Evolutionary conservation across 371 early-diverging fungal species (phyloP), one percentile per base, ranked within the genome.

Genomic region (Mortierella sp.): DNA sequence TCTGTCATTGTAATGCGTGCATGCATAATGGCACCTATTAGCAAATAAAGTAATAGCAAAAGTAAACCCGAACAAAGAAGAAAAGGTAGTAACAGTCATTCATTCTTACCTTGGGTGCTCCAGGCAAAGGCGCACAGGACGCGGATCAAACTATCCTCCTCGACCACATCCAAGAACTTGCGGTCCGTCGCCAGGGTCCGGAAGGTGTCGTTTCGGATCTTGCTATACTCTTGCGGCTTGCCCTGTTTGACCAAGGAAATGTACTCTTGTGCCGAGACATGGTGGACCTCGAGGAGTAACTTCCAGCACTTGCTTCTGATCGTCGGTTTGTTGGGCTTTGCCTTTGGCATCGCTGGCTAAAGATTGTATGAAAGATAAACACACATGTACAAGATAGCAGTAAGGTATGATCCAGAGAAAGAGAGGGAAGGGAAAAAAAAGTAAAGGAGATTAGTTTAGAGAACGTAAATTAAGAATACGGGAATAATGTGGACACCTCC

Each of bases 161-260:
- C 89, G 8, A 98, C 98, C 35, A 89, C 79, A 29, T 91, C 91
- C 35, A 90, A 83, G 87, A 97, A 98, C 65, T 89, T 90, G 27
- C 89, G 86, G 88, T 99, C 98, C 1, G 95, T 96, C 6, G 96
- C 94, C 88, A 97, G 89, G 4, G 98, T 97, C 21, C 98, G 88
- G 80, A 96, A 96, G 0, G 97, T 95, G 83, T 99, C 99, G 83
- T 97, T 96, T 71, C 95, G 91, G 78, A 99, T 97, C 89, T 98
- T 97, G 60, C 92, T 93, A 55, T 94, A 94, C 43, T 79, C 86
- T 0, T 86, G 65, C 29, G 95, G 95, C 16, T 95, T 92, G 11
- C 97, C 97, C 35, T 91, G 90, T 41, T 93, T 89, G 16, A 97
- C 92, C 0, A 96, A 89, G 1, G 89, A 87, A 38, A 95, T 89